Evolutionary conservation across 345 rosid genomes (phyloP), one percentile per base, ranked within the genome.

Genomic region (Populus davidiana): DNA sequence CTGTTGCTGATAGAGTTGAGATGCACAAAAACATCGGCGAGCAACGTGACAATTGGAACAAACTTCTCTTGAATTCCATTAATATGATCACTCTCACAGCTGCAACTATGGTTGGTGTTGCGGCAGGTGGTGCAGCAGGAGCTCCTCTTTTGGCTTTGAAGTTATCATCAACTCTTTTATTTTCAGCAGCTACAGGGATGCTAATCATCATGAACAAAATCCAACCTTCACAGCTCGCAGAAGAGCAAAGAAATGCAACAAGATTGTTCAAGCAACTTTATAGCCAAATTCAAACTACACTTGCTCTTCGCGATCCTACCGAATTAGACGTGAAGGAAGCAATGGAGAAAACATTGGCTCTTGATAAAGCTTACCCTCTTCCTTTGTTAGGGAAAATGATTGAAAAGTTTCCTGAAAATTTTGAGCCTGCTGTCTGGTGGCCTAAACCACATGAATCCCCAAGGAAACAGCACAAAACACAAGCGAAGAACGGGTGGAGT

Each of bases 21-120:
- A 92, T 91, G 93, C 97, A 92, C 79, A 79, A 83, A 18, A 92
- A 91, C 82, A 38, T 92, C 0, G 88, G 89, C 11, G 86, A 90
- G 81, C 97, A 92, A 54, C 82, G 94, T 5, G 85, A 89, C 18
- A 87, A 86, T 71, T 89, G 94, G 97, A 92, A 92, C 82, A 79
- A 83, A 27, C 86, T 90, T 6, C 79, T 90, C 47, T 83, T 92
- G 63, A 90, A 84, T 62, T 90, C 97, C 50, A 85, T 89, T 74
- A 92, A 90, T 83, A 87, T 86, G 89, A 90, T 90, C 67, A 88
- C 91, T 61, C 89, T 92, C 36, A 76, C 92, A 0, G 94, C 91
- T 11, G 80, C 88, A 18, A 77, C 89, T 27, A 89, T 89, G 88
- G 85, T 86, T 1, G 96, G 91, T 11, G 52, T 90, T 43, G 87